These are phyloP conservation scores for Ganoderma leucocontextum DNA, from an alignment of 1,284 basidiomycete genomes.

Conservation along the genomic window DNA sequence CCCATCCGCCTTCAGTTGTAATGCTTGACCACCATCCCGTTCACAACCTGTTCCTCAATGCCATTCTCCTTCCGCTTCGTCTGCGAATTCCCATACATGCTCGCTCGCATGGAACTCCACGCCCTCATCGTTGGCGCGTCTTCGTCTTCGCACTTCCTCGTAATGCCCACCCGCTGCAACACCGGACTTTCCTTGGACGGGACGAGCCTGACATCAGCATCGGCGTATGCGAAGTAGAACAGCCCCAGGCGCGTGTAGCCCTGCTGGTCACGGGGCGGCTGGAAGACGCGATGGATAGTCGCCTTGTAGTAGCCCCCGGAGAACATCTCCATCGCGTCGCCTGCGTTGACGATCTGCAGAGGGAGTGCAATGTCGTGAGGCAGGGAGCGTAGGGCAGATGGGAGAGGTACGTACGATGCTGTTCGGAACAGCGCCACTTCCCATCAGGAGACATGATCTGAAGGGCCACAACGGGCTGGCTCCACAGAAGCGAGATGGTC, in stretches of 20 bases:
- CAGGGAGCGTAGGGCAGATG: not conserved
- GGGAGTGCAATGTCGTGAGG: not conserved
- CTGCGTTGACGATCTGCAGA: slow-evolving; percentile 60
- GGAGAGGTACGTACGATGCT: slow-evolving; percentile 50
- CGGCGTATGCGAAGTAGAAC: slow-evolving; percentile 54
- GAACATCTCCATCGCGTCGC: slow-evolving; percentile 65
- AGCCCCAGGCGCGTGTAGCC: slow-evolving; percentile 57
- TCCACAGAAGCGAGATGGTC: slow-evolving; percentile 37
- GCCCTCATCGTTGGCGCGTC: slow-evolving; percentile 46
- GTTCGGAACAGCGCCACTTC: slow-evolving; percentile 66
- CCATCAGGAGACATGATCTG: slow-evolving; percentile 57
- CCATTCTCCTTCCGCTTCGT: slow-evolving; percentile 45
- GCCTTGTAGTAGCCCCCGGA: slow-evolving; percentile 57
- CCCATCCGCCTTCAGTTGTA: slow-evolving; percentile 45
- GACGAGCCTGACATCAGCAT: slow-evolving; percentile 44
- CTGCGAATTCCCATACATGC: slow-evolving; percentile 44
- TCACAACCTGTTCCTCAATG: slow-evolving; percentile 53
- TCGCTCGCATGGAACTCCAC: slow-evolving; percentile 47
- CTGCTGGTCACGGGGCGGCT: slow-evolving; percentile 57
- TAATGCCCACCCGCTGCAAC: slow-evolving; percentile 45
- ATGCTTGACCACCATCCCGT: slow-evolving; percentile 53
- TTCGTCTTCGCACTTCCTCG: slow-evolving; percentile 41
- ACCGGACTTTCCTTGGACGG: slow-evolving; percentile 51
- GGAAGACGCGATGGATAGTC: slow-evolving; percentile 48
- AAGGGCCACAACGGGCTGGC: slow-evolving; percentile 59